Conservation (phyloP, 2,329 filamentous ascomycete species). For the Harringtonia lauricola region DNA sequence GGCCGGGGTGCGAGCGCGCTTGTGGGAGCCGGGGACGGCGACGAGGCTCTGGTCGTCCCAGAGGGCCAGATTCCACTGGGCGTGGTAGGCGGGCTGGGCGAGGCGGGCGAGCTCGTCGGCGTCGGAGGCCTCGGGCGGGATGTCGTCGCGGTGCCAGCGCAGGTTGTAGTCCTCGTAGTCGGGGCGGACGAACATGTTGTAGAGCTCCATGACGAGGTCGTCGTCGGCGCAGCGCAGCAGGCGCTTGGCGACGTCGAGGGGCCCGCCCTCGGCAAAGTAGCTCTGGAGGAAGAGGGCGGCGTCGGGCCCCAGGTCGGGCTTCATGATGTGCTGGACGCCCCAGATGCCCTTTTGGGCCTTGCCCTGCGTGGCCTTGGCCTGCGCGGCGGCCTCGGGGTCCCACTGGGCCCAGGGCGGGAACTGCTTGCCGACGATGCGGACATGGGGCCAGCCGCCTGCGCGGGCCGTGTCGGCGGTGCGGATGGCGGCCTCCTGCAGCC, state of each 20-base stretch:
- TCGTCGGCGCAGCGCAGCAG: conserved; percentile 48
- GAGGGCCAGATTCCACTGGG: conserved; percentile 81
- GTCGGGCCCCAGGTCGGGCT: conserved; percentile 53
- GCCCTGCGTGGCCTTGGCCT: conserved; percentile 9
- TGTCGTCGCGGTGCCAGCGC: conserved; percentile 79
- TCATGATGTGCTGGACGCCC: conserved; percentile 79
- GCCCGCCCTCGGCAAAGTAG: conserved; percentile 58
- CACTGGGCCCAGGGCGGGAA: conserved; percentile 69
- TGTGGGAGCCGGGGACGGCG: conserved; percentile 68
- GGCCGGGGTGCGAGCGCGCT: conserved; percentile 53
- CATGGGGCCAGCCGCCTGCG: conserved; percentile 65
- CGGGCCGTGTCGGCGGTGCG: conserved; percentile 51
- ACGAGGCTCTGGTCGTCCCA: conserved; percentile 65
- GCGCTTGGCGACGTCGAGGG: conserved; percentile 53
- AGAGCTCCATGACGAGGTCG: conserved; percentile 73
- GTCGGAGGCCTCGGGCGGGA: conserved; percentile 50
- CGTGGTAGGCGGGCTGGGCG: conserved; percentile 52
- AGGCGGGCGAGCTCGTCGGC: conserved; percentile 59
- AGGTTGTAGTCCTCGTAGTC: conserved; percentile 56
- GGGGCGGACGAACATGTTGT: conserved; percentile 74
- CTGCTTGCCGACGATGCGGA: conserved; percentile 79
- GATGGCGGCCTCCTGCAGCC: conserved; percentile 48
- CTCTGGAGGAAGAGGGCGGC: conserved; percentile 49
- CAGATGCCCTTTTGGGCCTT: conserved; percentile 47
- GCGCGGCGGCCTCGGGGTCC: conserved; percentile 32